Conservation (phyloP, 805 yeast genomes). For the Ogataea glucozyma region DNA sequence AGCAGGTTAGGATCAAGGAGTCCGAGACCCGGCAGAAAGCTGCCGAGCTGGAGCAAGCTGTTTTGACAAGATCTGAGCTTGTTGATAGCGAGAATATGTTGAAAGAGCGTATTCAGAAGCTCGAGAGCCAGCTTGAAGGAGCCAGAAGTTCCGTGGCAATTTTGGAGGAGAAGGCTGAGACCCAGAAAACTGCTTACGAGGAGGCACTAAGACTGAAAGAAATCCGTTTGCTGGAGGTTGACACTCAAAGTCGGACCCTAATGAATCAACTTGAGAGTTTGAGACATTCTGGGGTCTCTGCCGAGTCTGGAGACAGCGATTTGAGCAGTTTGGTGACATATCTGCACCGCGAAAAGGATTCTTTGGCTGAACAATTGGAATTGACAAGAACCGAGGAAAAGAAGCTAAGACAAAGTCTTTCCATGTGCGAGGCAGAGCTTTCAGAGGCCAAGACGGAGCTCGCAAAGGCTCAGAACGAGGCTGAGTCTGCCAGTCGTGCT, state of each 20-base stretch:
- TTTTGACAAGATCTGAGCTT: constrained; percentile 19
- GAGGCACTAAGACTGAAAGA: constrained; percentile 49
- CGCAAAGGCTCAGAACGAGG: constrained; percentile 30
- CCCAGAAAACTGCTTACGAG: constrained; percentile 43
- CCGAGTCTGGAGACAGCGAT: constrained; percentile 31
- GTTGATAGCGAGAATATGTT: constrained; percentile 24
- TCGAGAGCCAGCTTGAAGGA: constrained; percentile 40
- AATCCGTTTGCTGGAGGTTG: constrained; percentile 52
- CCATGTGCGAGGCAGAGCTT: constrained; percentile 49
- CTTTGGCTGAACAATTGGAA: constrained; percentile 59
- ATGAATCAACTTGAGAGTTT: constrained; percentile 60
- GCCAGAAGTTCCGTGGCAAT: constrained; percentile 36
- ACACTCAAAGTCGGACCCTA: constrained; percentile 66
- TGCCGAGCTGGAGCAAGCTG: constrained; percentile 33
- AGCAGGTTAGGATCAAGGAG: constrained; percentile 17
- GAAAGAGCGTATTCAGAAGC: constrained; percentile 32
- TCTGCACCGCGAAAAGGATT: constrained; percentile 75
- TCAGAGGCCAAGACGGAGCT: constrained; percentile 53
- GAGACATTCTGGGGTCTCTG: constrained; percentile 15
- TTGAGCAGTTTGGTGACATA: constrained; percentile 57
- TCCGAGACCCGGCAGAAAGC: constrained; percentile 27
- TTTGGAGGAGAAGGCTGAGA: constrained; percentile 47
- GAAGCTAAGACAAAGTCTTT: constrained; percentile 52
- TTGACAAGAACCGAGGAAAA: constrained; percentile 53
- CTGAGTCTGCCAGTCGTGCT: constrained; percentile 24